A percentile compares a stretch with the other conserved stretches of the same genome.
These are phyloP conservation scores for Neurospora sp. DNA, from an alignment of 495 filamentous ascomycete genomes.

Conservation along the genomic window DNA sequence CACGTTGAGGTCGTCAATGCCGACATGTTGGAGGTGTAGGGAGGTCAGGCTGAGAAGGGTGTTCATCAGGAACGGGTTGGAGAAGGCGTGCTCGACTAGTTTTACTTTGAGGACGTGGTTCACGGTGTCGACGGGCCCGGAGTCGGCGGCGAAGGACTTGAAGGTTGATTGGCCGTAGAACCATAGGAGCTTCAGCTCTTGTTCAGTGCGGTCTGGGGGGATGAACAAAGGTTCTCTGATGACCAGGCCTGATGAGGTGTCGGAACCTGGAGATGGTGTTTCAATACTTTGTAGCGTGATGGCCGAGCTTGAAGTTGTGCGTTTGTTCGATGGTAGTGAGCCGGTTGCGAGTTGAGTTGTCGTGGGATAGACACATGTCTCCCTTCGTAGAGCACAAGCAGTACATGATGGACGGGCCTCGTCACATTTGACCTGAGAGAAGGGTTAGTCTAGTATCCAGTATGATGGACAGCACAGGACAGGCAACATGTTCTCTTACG, in stretches of 20 bases:
- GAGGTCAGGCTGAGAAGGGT: conserved; percentile 37
- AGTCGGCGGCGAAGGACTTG: conserved; percentile 27
- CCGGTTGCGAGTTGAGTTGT: background rate
- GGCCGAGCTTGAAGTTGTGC: background rate
- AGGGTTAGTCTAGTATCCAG: conserved; percentile 4
- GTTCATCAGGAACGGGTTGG: conserved; percentile 40
- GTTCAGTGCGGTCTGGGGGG: conserved; percentile 13
- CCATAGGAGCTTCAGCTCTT: conserved; percentile 34
- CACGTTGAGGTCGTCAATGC: conserved; percentile 9
- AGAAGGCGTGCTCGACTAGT: conserved; percentile 36
- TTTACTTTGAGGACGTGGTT: conserved; percentile 31
- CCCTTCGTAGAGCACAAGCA: conserved; percentile 32
- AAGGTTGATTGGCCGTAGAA: conserved; percentile 29
- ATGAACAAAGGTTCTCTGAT: conserved; percentile 30
- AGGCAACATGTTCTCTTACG: background rate
- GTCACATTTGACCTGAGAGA: conserved; percentile 34
- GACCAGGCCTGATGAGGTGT: background rate
- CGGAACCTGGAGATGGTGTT: conserved; percentile 5
- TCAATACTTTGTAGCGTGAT: background rate
- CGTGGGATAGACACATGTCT: conserved; percentile 31
- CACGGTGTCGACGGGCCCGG: conserved; percentile 17
- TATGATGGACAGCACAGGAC: background rate
- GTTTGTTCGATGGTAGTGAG: background rate
- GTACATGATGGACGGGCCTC: conserved; percentile 37
- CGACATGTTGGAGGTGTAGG: conserved; percentile 28